Evolutionary conservation across 345 rosid genomes (phyloP).

Genomic region (Pugionium dolabratum): DNA sequence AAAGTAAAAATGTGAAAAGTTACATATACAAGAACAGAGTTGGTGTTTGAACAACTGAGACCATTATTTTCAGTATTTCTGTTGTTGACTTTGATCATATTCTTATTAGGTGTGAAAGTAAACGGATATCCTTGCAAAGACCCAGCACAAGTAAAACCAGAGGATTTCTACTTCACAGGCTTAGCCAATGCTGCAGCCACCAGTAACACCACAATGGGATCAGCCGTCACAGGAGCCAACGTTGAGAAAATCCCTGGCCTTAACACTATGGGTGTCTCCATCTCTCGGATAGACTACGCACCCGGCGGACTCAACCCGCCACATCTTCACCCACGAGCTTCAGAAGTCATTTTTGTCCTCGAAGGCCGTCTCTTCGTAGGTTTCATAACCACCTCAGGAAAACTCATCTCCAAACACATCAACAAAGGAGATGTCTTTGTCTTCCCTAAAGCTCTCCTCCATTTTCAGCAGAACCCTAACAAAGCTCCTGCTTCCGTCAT

Average conservation of each 20-base stretch:
- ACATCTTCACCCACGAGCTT: conserved; percentile 49
- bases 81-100: conserved; percentile 13
- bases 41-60: not conserved
- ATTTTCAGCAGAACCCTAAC: conserved; percentile 57
- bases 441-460: conserved; percentile 59
- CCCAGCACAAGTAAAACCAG: conserved; percentile 36
- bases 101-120: conserved; percentile 33
- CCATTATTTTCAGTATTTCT: not conserved
- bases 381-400: conserved; percentile 54
- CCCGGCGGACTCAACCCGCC: conserved; percentile 55
- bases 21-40: no score
- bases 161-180: conserved; percentile 41
- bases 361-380: conserved; percentile 58
- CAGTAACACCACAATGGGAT: conserved; percentile 31
- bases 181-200: conserved; percentile 33
- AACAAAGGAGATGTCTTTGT: conserved; percentile 58
- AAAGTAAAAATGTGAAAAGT: no score
- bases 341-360: conserved; percentile 55
- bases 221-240: conserved; percentile 32
- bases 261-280: conserved; percentile 41
- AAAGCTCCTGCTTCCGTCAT: conserved; percentile 47
- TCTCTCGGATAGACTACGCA: conserved; percentile 52
- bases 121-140: conserved; percentile 44
- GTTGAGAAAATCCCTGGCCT: conserved; percentile 45
- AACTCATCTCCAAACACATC: conserved; percentile 50